phyloP scores from a whole-genome alignment of 2,329 filamentous ascomycete species.

The Lecanosticta acicola region DNA sequence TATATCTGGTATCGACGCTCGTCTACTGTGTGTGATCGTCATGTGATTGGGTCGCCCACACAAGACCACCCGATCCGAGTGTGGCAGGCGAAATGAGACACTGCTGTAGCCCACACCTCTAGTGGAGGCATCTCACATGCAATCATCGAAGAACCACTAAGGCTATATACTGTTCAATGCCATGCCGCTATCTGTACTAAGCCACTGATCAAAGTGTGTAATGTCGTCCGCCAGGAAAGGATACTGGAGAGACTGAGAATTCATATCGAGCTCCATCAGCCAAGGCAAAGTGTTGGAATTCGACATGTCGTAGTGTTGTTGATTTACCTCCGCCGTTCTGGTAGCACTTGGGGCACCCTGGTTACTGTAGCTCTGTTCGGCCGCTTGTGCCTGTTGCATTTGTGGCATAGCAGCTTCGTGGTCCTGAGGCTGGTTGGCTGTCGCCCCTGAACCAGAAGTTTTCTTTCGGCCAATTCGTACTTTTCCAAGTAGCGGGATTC shows the following conservation, averaged over 20 bases:
- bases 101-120: no score
- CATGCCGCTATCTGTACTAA: slow-evolving; percentile 1
- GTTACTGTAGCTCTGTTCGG: neutral
- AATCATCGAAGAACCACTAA: no score
- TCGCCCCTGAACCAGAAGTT: neutral
- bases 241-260: slow-evolving; percentile 14
- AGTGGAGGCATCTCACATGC: no score
- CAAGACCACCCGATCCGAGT: no score
- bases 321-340: neutral
- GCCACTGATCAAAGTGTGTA: slow-evolving; percentile 12
- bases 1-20: no score
- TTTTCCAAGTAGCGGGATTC: slow-evolving; percentile 18
- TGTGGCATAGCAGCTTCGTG: slow-evolving; percentile 1
- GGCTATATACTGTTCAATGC: no score
- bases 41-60: no score
- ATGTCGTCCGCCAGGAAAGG: slow-evolving; percentile 16
- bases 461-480: slow-evolving; percentile 16
- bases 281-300: slow-evolving; percentile 11
- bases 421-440: neutral
- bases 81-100: no score
- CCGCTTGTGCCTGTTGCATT: neutral
- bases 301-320: neutral
- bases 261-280: slow-evolving; percentile 20
- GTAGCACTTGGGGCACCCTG: neutral
- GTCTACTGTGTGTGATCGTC: no score